A percentile compares a stretch with the other conserved stretches of the same genome.
Evolutionary conservation across 2,329 filamentous ascomycete genomes (phyloP).

Genomic region (Ploettnerulaceae sp.): DNA sequence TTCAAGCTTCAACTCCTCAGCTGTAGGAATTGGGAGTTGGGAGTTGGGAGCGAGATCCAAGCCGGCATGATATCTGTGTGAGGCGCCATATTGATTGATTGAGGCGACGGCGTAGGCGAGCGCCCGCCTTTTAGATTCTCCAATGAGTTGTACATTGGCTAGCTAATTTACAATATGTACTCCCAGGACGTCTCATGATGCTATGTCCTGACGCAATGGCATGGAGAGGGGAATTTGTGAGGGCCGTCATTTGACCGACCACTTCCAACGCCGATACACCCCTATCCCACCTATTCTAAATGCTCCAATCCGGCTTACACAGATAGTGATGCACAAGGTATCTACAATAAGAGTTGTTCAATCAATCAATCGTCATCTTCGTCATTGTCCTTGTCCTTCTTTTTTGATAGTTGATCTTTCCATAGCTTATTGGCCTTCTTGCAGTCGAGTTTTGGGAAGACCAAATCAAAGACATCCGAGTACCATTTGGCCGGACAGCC

Average conservation of each 20-base stretch:
- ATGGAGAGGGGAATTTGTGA: slow-evolving; percentile 18
- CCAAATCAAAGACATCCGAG: slow-evolving; percentile 82
- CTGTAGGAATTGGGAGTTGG: slow-evolving; percentile 8
- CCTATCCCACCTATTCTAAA: slow-evolving; percentile 11
- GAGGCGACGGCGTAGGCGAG: no score
- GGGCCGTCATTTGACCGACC: slow-evolving; percentile 12
- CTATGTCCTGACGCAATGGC: slow-evolving; percentile 15
- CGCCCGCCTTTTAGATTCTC: background rate
- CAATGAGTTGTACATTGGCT: slow-evolving; percentile 10
- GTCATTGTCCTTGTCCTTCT: slow-evolving; percentile 35
- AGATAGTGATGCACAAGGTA: slow-evolving; percentile 14
- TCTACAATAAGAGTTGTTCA: slow-evolving; percentile 17
- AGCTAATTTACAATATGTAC: slow-evolving; percentile 18
- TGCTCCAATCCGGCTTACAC: slow-evolving; percentile 13
- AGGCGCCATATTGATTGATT: no score
- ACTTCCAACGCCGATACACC: slow-evolving; percentile 19
- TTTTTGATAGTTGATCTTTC: slow-evolving; percentile 34
- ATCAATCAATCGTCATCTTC: slow-evolving; percentile 29
- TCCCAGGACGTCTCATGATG: slow-evolving; percentile 5
- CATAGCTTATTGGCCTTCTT: slow-evolving; percentile 64
- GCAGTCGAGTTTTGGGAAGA: slow-evolving; percentile 78
- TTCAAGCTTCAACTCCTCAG: background rate
- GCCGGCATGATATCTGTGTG: background rate
- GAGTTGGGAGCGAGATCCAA: background rate
- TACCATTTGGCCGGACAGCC: slow-evolving; percentile 93